Percentiles rank a stretch among this genome's conserved stretches.
These are phyloP conservation scores for Boletus eberwhitei DNA, from an alignment of 768 basidiomycete genomes.

Conservation along the genomic window DNA sequence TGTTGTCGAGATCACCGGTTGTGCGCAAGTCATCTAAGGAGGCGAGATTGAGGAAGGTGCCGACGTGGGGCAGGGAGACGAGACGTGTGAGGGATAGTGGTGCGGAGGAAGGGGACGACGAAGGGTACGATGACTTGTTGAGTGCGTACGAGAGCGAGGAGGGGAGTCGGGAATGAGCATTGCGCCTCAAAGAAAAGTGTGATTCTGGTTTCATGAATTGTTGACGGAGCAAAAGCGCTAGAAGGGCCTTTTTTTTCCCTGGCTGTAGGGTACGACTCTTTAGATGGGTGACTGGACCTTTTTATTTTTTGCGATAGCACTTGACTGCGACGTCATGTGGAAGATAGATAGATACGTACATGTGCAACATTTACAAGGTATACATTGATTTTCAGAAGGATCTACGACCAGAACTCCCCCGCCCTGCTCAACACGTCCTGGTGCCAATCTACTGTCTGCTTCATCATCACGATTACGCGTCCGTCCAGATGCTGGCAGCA, in stretches of 20 bases:
- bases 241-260: background rate
- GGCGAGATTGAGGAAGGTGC: conserved; percentile 44
- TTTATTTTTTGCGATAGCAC: background rate
- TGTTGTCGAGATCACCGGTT: conserved; percentile 23
- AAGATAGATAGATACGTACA: no score
- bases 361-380: background rate
- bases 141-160: conserved; percentile 84
- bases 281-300: background rate
- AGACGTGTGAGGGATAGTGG: conserved; percentile 51
- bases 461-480: conserved; percentile 7
- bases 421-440: background rate
- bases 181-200: background rate
- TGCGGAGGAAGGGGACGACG: conserved; percentile 76
- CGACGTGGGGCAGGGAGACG: conserved; percentile 40
- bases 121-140: conserved; percentile 70
- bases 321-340: background rate
- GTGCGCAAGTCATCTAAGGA: conserved; percentile 31
- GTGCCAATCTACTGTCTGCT: background rate
- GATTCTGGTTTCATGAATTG: background rate
- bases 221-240: background rate
- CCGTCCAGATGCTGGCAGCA: conserved; percentile 37
- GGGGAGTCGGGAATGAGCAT: conserved; percentile 31
- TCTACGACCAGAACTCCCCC: no score
- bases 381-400: background rate
- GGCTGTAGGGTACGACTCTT: background rate